Conservation (phyloP, 371 early-diverging fungal genomes). For the Mucor circinelloides region DNA sequence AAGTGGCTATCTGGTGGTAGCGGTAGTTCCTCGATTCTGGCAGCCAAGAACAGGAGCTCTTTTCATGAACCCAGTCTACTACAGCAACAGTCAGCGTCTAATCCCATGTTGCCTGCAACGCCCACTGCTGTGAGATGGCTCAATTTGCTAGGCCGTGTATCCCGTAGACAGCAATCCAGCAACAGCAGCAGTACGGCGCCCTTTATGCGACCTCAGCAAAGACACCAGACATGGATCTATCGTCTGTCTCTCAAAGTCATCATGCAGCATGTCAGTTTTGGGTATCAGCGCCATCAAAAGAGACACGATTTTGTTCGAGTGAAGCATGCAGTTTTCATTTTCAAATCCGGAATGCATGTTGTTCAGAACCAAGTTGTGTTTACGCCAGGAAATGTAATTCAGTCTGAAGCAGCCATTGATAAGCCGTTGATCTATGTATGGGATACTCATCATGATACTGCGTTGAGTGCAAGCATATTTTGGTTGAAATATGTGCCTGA, state of each 20-base stretch:
- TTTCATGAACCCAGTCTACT: not conserved
- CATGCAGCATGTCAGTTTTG: constrained; percentile 5
- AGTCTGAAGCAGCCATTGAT: constrained; percentile 15
- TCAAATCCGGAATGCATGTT: constrained; percentile 2
- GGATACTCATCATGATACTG: not conserved
- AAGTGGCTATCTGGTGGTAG: constrained; percentile 11
- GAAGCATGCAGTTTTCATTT: not conserved
- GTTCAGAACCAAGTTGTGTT: not conserved
- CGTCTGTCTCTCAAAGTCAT: constrained; percentile 5
- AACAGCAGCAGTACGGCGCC: not conserved
- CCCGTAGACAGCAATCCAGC: not conserved
- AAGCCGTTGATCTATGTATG: constrained; percentile 14
- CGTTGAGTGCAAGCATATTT: not conserved
- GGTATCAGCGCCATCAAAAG: not conserved
- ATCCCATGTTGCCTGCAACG: not conserved
- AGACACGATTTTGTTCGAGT: constrained; percentile 1
- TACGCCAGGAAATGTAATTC: not conserved
- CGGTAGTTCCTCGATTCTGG: not conserved
- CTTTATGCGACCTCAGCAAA: not conserved
- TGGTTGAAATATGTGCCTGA: constrained; percentile 12
- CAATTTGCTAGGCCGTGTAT: not conserved
- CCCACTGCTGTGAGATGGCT: not conserved
- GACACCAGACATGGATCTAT: constrained; percentile 3
- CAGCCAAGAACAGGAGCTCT: not conserved
- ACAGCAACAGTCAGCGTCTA: not conserved